Evolutionary conservation across 306 rosid genomes (phyloP).

Genomic region (Cucurbita maxima): DNA sequence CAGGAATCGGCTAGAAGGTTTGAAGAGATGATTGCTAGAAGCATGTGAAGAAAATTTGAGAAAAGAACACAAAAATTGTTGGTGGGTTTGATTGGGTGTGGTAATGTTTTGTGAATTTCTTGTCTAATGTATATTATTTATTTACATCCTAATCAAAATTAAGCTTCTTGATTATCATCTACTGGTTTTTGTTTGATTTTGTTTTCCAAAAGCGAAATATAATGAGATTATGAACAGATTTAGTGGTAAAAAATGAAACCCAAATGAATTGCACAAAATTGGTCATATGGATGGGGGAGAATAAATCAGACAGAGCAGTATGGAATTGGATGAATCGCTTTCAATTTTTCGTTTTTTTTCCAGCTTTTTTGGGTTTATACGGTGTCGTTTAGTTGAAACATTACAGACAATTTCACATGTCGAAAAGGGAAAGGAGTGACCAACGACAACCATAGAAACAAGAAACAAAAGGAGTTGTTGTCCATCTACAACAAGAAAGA

Average conservation of each 20-base stretch:
- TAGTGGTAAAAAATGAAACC: neutral
- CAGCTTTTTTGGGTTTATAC: neutral
- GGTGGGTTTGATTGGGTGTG: neutral
- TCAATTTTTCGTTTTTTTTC: neutral
- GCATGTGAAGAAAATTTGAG: conserved; percentile 17
- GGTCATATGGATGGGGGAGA: neutral
- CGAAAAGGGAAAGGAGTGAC: neutral
- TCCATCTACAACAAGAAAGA: too few species aligned
- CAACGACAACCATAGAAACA: neutral
- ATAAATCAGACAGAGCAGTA: neutral
- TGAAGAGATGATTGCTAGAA: conserved; percentile 75
- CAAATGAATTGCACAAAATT: neutral
- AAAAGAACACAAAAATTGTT: too few species aligned
- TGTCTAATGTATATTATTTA: neutral
- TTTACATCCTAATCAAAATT: neutral
- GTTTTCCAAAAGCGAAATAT: neutral
- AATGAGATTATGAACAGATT: neutral
- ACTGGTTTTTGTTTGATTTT: neutral
- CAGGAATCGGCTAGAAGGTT: conserved; percentile 70
- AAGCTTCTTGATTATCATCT: neutral
- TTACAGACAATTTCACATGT: conserved; percentile 1
- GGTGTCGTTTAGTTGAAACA: neutral
- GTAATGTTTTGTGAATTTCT: neutral
- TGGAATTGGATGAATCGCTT: neutral
- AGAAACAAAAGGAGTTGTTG: neutral